These are phyloP conservation scores for Fraxinus baroniana DNA, from an alignment of 305 asterid species.

Conservation along the genomic window DNA sequence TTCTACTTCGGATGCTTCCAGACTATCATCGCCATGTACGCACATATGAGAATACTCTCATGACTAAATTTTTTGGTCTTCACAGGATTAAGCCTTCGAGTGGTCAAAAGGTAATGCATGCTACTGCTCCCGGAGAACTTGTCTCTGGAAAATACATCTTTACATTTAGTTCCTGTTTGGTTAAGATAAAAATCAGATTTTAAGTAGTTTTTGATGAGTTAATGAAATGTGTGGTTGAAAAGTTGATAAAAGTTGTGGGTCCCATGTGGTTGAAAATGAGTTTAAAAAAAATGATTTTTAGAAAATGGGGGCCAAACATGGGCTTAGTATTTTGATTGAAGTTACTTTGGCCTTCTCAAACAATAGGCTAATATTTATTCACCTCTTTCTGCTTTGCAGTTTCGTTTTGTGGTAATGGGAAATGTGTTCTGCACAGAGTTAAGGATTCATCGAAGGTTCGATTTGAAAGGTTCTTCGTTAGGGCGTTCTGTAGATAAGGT, in stretches of 20 bases:
- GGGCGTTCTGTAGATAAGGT: slow-evolving; percentile 95
- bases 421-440: slow-evolving; percentile 96
- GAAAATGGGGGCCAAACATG: neutral
- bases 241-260: neutral
- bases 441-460: slow-evolving; percentile 91
- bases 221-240: neutral
- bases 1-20: slow-evolving; percentile 94
- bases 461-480: slow-evolving; percentile 91
- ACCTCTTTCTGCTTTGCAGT: slow-evolving; percentile 48
- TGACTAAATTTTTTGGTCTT: slow-evolving; percentile 96
- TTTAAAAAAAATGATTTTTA: neutral
- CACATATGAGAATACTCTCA: slow-evolving; percentile 79
- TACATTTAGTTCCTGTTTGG: neutral
- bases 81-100: slow-evolving; percentile 94
- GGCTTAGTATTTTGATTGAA: slow-evolving; percentile 4
- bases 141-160: neutral
- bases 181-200: neutral
- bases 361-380: slow-evolving; percentile 19
- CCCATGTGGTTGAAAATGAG: neutral
- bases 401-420: slow-evolving; percentile 97
- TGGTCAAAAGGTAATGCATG: slow-evolving; percentile 80
- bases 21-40: slow-evolving; percentile 80
- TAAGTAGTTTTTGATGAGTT: neutral
- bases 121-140: slow-evolving; percentile 14
- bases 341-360: slow-evolving; percentile 6